Evolutionary conservation across 495 filamentous ascomycete species (phyloP).

Genomic region (Neurospora sp.): DNA sequence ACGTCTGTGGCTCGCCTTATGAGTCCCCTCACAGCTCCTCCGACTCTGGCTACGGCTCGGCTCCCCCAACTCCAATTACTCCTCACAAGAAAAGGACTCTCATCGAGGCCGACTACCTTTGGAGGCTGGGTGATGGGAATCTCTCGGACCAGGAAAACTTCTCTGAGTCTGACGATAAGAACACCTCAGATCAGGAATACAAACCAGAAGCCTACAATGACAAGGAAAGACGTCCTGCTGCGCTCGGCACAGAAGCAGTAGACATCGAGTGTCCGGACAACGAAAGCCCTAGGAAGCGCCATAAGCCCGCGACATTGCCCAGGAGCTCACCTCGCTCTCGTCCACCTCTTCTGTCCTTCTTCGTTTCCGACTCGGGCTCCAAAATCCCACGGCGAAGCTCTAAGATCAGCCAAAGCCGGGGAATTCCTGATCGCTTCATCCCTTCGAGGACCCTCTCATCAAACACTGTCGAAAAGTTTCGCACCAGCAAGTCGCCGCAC

Average conservation of each 20-base stretch:
- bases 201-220: constrained; percentile 5
- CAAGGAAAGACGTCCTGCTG: not conserved
- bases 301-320: constrained; percentile 13
- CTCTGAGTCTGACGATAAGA: constrained; percentile 12
- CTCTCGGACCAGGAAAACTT: constrained; percentile 17
- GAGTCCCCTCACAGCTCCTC: constrained; percentile 6
- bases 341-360: constrained; percentile 9
- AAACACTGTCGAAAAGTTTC: constrained; percentile 45
- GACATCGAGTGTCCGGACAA: not conserved
- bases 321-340: constrained; percentile 6
- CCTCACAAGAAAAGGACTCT: not conserved
- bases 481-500: constrained; percentile 50
- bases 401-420: constrained; percentile 7
- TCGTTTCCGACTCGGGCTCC: constrained; percentile 4
- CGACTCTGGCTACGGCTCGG: constrained; percentile 21
- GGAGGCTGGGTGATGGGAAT: constrained; percentile 14
- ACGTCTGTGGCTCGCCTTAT: constrained; percentile 3
- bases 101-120: not conserved
- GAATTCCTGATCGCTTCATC: constrained; percentile 60
- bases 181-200: constrained; percentile 18
- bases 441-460: constrained; percentile 36
- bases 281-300: not conserved
- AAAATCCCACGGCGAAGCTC: constrained; percentile 7
- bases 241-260: not conserved
- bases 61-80: constrained; percentile 1